These are phyloP conservation scores for Podospora appendiculata DNA, from an alignment of 495 filamentous ascomycete species.

Conservation along the genomic window DNA sequence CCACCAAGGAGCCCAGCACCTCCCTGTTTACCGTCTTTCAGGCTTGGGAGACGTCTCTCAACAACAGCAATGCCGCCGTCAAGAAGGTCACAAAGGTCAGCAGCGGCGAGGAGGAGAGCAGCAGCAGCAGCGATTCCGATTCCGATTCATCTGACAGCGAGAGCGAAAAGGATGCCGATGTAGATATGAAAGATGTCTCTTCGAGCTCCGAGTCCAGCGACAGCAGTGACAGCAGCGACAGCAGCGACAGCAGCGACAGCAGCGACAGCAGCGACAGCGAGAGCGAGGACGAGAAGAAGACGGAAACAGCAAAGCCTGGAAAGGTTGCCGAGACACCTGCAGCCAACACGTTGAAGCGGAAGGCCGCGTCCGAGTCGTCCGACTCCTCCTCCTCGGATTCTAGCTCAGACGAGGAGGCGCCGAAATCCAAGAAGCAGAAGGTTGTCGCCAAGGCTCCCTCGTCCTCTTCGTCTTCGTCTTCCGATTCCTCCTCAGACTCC, in stretches of 20 bases:
- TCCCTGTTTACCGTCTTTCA: slow-evolving; percentile 38
- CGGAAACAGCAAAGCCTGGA: slow-evolving; percentile 16
- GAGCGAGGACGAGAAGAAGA: slow-evolving; percentile 46
- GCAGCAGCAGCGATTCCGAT: slow-evolving; percentile 16
- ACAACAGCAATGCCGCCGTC: slow-evolving; percentile 19
- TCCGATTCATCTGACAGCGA: slow-evolving; percentile 35
- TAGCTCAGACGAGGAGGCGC: slow-evolving; percentile 28
- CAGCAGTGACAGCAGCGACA: slow-evolving; percentile 50
- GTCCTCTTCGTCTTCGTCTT: neutral
- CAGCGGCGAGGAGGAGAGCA: slow-evolving; percentile 19
- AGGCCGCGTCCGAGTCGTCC: slow-evolving; percentile 48
- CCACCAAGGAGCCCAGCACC: slow-evolving; percentile 15
- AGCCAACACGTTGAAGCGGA: slow-evolving; percentile 52
- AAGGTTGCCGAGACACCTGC: slow-evolving; percentile 9
- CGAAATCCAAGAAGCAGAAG: slow-evolving; percentile 23
- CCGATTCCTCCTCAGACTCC: slow-evolving; percentile 27
- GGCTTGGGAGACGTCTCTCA: slow-evolving; percentile 36
- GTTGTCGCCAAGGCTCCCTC: slow-evolving; percentile 17
- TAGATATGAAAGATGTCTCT: slow-evolving; percentile 30
- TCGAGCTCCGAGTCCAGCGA: slow-evolving; percentile 40
- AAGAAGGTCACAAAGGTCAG: slow-evolving; percentile 31
- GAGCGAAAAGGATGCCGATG: slow-evolving; percentile 35
- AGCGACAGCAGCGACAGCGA: slow-evolving; percentile 55
- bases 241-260: slow-evolving; percentile 50
- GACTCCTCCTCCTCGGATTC: slow-evolving; percentile 26